Percentiles rank a stretch among this genome's conserved stretches.
Evolutionary conservation across 768 basidiomycete species (phyloP).

Genomic region (Cystobasidium ongulense): DNA sequence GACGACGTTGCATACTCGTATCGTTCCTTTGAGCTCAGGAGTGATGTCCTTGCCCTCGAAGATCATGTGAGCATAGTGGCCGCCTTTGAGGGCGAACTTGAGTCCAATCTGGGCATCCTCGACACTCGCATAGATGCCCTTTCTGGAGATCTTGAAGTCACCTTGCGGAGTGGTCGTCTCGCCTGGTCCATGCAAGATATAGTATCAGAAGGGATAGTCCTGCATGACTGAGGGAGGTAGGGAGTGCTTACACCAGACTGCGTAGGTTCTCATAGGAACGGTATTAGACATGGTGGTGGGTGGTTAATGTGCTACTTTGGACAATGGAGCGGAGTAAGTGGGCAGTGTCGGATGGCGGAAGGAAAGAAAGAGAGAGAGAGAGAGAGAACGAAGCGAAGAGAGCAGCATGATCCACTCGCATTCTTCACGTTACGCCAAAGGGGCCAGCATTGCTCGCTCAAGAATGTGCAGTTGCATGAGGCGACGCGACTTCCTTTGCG

Average conservation of each 20-base stretch:
- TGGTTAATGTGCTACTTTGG: not conserved
- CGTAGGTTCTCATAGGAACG: not conserved
- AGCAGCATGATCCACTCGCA: not conserved
- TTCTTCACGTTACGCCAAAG: not conserved
- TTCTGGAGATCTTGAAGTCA: not conserved
- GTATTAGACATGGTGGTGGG: not conserved
- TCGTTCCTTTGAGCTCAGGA: not conserved
- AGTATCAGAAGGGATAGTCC: not conserved
- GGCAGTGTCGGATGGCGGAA: not conserved
- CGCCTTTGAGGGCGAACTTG: not conserved
- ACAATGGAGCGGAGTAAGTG: not conserved
- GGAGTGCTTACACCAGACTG: not conserved
- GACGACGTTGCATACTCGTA: not conserved
- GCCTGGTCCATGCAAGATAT: not conserved
- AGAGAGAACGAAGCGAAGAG: not conserved
- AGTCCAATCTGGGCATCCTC: not conserved
- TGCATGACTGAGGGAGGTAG: not conserved
- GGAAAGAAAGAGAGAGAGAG: not conserved
- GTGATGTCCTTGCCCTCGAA: not conserved
- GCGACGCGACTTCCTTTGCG: not conserved
- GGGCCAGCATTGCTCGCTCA: not conserved
- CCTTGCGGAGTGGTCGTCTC: not conserved
- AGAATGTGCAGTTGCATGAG: not conserved
- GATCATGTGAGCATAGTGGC: not conserved
- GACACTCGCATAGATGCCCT: not conserved